Conservation (phyloP, 2,329 filamentous ascomycete genomes). For the Fusarium proliferatum region DNA sequence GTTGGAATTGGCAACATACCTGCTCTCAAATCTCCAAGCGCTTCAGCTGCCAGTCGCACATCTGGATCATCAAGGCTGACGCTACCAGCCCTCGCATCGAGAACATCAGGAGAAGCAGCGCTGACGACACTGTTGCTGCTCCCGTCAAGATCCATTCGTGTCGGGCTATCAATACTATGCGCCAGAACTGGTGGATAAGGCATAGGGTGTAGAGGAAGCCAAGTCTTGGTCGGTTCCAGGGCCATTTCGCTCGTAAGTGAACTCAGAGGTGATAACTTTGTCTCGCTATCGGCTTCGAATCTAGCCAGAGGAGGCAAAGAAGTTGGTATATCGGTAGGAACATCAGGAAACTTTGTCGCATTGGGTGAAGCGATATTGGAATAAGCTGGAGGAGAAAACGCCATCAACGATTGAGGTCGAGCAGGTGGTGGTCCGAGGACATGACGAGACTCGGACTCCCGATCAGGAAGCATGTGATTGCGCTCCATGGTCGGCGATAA, state of each 20-base stretch:
- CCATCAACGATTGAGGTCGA: slow-evolving; percentile 39
- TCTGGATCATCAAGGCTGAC: slow-evolving; percentile 74
- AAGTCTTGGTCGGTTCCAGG: slow-evolving; percentile 46
- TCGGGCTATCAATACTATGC: slow-evolving; percentile 57
- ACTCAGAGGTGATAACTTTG: slow-evolving; percentile 52
- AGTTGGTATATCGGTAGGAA: slow-evolving; percentile 41
- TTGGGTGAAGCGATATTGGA: slow-evolving; percentile 33
- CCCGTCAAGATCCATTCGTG: slow-evolving; percentile 61
- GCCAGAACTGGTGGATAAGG: slow-evolving; percentile 47
- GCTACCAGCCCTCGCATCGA: slow-evolving; percentile 59
- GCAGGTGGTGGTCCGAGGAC: slow-evolving; percentile 45
- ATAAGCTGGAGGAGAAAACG: slow-evolving; percentile 40
- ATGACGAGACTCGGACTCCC: slow-evolving; percentile 42
- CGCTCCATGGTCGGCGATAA: slow-evolving; percentile 53
- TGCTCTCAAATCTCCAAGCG: slow-evolving; percentile 77
- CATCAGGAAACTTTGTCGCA: slow-evolving; percentile 46
- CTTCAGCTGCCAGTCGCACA: slow-evolving; percentile 78
- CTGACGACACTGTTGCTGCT: slow-evolving; percentile 55
- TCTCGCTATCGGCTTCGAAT: slow-evolving; percentile 43
- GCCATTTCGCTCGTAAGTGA: slow-evolving; percentile 49
- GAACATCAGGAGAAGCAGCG: slow-evolving; percentile 59
- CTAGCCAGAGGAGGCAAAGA: slow-evolving; percentile 39
- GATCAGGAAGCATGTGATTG: slow-evolving; percentile 58
- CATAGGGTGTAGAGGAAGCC: slow-evolving; percentile 63
- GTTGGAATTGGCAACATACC: slow-evolving; percentile 57